Conservation (phyloP, 73 alveolate species). For the Paramecium pentaurelia region DNA sequence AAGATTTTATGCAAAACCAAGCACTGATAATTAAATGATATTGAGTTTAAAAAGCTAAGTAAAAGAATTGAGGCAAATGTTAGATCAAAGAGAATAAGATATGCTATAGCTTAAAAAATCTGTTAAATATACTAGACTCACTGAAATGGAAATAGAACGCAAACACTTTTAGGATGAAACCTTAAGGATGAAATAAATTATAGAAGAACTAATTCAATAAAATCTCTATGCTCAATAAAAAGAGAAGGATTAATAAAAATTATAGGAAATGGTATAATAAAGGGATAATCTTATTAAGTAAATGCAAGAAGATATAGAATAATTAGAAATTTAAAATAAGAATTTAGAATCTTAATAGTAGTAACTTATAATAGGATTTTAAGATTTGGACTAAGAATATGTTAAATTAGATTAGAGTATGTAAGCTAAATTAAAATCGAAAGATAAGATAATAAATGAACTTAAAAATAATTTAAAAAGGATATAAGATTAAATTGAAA, state of each 20-base stretch:
- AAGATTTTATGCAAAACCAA: constrained; percentile 33
- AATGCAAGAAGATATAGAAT: neutral
- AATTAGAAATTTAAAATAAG: neutral
- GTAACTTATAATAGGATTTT: neutral
- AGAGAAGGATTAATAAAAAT: neutral
- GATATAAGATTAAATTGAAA: neutral
- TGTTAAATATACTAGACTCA: neutral
- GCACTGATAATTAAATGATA: constrained; percentile 42
- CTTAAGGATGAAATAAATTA: neutral
- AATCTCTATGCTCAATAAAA: constrained; percentile 19
- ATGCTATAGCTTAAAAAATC: neutral
- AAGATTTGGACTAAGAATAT: neutral
- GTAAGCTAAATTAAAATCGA: neutral
- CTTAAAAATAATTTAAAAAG: neutral
- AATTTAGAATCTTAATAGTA: neutral
- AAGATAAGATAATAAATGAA: neutral
- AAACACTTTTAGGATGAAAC: constrained; percentile 25
- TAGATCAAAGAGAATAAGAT: constrained; percentile 1
- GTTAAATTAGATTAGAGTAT: neutral
- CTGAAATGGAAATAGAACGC: constrained; percentile 27
- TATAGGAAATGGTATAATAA: neutral
- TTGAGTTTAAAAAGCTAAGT: neutral
- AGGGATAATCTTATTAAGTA: neutral
- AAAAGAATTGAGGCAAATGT: neutral
- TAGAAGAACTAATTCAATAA: constrained; percentile 13